These are phyloP conservation scores for Chalciporus piperatus DNA, from an alignment of 768 basidiomycete species.

Conservation along the genomic window DNA sequence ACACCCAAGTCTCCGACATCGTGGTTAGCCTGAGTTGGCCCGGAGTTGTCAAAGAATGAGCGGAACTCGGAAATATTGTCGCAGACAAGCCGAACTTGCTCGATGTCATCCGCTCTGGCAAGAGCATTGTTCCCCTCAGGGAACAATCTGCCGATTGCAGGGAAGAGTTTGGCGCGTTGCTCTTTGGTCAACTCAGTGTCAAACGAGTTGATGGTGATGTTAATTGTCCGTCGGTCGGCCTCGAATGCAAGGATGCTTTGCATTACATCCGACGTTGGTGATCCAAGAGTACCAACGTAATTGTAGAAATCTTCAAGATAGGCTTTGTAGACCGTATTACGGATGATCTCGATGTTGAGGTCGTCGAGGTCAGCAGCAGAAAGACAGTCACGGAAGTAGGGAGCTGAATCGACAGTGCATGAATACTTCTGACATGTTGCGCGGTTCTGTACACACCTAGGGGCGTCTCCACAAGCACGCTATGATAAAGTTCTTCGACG, in stretches of 20 bases:
- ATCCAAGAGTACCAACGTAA: constrained; percentile 75
- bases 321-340: constrained; percentile 97
- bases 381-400: constrained; percentile 95
- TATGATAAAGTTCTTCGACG: constrained; percentile 96
- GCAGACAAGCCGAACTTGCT: constrained; percentile 84
- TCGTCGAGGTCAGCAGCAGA: constrained; percentile 96
- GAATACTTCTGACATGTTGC: background rate
- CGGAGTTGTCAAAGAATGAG: constrained; percentile 74
- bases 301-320: constrained; percentile 97
- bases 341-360: constrained; percentile 99
- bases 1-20: constrained; percentile 44
- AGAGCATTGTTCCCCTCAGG: constrained; percentile 95
- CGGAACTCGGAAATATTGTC: constrained; percentile 90
- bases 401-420: constrained; percentile 46
- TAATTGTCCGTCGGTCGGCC: constrained; percentile 94
- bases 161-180: constrained; percentile 91
- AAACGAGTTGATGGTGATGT: constrained; percentile 99
- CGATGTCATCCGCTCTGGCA: constrained; percentile 92
- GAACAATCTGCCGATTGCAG: constrained; percentile 88
- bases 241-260: constrained; percentile 89
- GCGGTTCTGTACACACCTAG: constrained; percentile 60
- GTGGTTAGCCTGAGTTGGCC: constrained; percentile 31
- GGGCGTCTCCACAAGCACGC: constrained; percentile 95
- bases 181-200: constrained; percentile 94
- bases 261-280: constrained; percentile 92